Conservation (phyloP, 208 protist species). For the Wallacemonas sp. region DNA sequence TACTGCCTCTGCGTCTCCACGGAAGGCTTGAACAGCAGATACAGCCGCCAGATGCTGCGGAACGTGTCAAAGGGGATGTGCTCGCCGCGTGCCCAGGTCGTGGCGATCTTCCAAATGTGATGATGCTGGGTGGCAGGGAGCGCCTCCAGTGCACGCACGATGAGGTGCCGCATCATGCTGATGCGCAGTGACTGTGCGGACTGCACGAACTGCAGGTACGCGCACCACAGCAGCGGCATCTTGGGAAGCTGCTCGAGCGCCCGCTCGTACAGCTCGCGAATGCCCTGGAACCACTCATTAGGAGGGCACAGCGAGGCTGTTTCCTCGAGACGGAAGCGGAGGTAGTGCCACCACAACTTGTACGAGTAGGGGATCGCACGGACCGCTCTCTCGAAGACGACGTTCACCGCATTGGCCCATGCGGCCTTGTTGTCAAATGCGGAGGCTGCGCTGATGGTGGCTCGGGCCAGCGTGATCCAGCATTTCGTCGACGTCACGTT, state of each 20-base stretch:
- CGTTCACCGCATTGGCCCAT: conserved; percentile 61
- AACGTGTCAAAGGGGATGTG: conserved; percentile 56
- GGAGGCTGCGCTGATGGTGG: conserved; percentile 14
- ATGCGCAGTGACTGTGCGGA: conserved; percentile 41
- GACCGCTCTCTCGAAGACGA: conserved; percentile 75
- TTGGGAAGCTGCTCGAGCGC: conserved; percentile 65
- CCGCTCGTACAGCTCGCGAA: conserved; percentile 73
- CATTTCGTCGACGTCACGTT: conserved; percentile 44
- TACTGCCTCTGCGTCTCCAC: conserved; percentile 53
- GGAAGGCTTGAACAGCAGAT: conserved; percentile 60
- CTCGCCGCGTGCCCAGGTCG: conserved; percentile 40
- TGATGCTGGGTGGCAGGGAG: conserved; percentile 82
- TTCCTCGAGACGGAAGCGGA: conserved; percentile 53
- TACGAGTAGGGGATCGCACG: conserved; percentile 73
- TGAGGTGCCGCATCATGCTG: conserved; percentile 63
- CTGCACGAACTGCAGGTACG: conserved; percentile 74
- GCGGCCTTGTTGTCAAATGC: conserved; percentile 25
- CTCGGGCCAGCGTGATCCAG: conserved; percentile 63
- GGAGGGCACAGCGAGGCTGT: conserved; percentile 39
- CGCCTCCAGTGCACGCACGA: conserved; percentile 42
- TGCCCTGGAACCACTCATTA: conserved; percentile 67
- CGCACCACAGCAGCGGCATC: conserved; percentile 77
- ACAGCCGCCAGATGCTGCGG: conserved; percentile 53
- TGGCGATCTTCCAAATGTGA: conserved; percentile 64
- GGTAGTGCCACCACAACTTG: conserved; percentile 81